Conservation (phyloP, 371 early-diverging fungal species). For the Mucor lusitanicus region DNA sequence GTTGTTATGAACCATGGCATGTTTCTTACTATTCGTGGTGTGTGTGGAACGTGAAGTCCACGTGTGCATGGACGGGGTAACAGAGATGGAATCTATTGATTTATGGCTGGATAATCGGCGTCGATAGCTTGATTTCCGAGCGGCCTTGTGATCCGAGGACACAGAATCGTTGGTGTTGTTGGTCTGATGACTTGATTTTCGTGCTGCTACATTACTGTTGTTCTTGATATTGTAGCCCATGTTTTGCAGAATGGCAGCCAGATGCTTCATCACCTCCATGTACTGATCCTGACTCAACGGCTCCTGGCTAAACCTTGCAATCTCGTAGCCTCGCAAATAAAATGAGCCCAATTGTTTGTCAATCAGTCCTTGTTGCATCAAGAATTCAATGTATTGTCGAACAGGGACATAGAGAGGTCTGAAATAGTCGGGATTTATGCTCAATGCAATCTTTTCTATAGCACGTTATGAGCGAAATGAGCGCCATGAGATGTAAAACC, state of each 20-base stretch:
- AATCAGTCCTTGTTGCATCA: slow-evolving; percentile 50
- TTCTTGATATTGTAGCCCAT: slow-evolving; percentile 42
- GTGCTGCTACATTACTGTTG: neutral
- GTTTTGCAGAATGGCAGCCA: slow-evolving; percentile 46
- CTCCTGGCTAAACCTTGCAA: slow-evolving; percentile 51
- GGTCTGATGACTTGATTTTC: slow-evolving; percentile 4
- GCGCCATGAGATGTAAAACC: neutral
- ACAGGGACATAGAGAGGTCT: slow-evolving; percentile 56
- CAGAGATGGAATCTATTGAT: slow-evolving; percentile 11
- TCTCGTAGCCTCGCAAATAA: slow-evolving; percentile 61
- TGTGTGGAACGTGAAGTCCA: slow-evolving; percentile 10
- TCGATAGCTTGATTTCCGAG: slow-evolving; percentile 21
- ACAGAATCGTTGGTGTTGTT: slow-evolving; percentile 1
- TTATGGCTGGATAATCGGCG: slow-evolving; percentile 8
- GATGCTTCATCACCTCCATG: slow-evolving; percentile 46
- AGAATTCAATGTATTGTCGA: slow-evolving; percentile 59
- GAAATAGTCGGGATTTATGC: slow-evolving; percentile 39
- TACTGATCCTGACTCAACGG: slow-evolving; percentile 41
- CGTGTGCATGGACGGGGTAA: slow-evolving; percentile 15
- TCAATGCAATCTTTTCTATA: slow-evolving; percentile 55
- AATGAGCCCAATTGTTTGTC: slow-evolving; percentile 48
- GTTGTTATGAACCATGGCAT: neutral
- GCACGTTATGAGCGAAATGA: neutral
- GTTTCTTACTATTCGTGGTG: slow-evolving; percentile 1
- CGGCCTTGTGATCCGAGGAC: slow-evolving; percentile 2